Base-by-base conservation (phyloP, 208 protist genomes). In the Leishmania arabica region DNA sequence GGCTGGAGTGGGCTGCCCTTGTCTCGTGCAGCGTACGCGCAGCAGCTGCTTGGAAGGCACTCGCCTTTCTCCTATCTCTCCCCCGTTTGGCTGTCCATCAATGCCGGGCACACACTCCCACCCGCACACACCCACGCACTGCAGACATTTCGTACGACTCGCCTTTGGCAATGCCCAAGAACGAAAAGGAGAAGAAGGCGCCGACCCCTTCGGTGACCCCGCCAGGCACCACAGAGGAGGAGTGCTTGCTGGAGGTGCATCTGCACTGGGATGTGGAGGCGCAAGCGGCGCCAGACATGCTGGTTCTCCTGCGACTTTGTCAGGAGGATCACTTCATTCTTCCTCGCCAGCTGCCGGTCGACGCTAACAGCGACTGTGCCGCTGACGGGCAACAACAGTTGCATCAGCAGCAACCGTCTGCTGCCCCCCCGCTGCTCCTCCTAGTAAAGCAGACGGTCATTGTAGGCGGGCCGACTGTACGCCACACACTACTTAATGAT, bases 101-200 rank as follows among this genome's bases (percentile, higher is more conserved):
- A 45, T 62, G n/a, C 49, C 5, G 49, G 34, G 0, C 47, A 62
- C 69, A 73, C 34, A 21, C 51, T 40, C 11, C 5, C n/a, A 45
- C 72, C 3, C 31, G 37, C 70, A 17, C 70, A 75, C 27, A 75
- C 47, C 40, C 7, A 45, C 49, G 31, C 51, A 62, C 9, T 65
- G 42, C 68, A 47, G 40, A 53, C 53, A 51, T 53, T 31, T 75
- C 24, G 69, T 45, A 24, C 27, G 45, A 21, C 17, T 31, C 11
- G n/a, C 17, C 70, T 62, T 37, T 65, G 7, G 9, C 27, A 45
- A 86, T 86, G 82, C 49, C 82, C 42, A 86, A 86, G 42, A 65
- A 64, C 24, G 82, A 80, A 62, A 86, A 85, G 42, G 81, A 81
- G 40, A 85, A 82, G 64, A 86, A 80, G 47, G n/a, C 49, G 64